These are phyloP conservation scores for Bipolaris victoriae DNA, from an alignment of 2,329 filamentous ascomycete species.

Conservation along the genomic window DNA sequence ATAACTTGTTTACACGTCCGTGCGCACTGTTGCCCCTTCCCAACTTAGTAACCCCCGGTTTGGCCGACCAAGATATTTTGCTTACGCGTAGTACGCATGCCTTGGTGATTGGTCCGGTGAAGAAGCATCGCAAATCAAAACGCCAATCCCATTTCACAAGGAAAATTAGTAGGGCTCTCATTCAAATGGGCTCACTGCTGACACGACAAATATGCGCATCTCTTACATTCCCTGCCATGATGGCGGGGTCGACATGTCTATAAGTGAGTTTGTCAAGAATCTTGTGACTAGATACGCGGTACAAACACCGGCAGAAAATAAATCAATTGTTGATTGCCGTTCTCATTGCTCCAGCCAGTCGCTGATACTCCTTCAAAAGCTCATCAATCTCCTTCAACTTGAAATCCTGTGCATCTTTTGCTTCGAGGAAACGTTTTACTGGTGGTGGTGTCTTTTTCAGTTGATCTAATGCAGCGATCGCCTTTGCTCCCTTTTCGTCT, in stretches of 20 bases:
- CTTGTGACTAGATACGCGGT: neutral
- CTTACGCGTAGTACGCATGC: neutral
- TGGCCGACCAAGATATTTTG: conserved; percentile 5
- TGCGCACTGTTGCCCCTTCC: conserved; percentile 19
- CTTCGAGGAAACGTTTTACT: conserved; percentile 55
- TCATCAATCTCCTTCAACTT: conserved; percentile 58
- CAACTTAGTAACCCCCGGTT: conserved; percentile 17
- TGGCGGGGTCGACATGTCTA: neutral
- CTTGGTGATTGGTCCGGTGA: neutral
- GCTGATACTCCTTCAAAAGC: conserved; percentile 51
- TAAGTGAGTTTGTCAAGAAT: neutral
- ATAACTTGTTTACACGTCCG: conserved; percentile 22
- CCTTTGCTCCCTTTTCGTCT: conserved; percentile 47
- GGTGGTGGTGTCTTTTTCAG: conserved; percentile 56
- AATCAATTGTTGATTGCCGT: conserved; percentile 49
- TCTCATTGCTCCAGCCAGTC: conserved; percentile 53
- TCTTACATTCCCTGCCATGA: neutral
- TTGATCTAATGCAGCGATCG: conserved; percentile 53
- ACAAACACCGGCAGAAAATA: neutral
- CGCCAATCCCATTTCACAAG: too few species aligned
- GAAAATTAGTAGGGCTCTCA: neutral
- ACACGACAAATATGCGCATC: neutral
- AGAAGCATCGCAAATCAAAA: neutral
- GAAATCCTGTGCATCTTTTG: conserved; percentile 54
- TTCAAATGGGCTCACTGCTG: neutral